Evolutionary conservation across 1,284 basidiomycete species (phyloP), one percentile per base, ranked within the genome.

Genomic region (Tausonia pullulans): DNA sequence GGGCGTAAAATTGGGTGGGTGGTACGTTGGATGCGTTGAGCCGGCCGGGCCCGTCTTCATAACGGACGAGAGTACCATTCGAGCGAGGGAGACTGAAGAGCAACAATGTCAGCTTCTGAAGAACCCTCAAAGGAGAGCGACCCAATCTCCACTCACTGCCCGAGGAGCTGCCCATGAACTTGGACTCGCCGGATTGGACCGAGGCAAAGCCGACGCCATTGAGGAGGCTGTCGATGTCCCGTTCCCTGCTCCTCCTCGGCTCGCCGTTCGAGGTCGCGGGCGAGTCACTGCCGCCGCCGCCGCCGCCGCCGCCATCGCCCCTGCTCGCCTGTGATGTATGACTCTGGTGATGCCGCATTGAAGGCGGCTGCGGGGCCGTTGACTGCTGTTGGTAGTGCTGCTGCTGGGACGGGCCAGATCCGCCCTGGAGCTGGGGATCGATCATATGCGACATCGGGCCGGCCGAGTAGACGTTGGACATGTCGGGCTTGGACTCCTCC

Each of bases 1-100:
- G 1, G 65, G 60, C 4, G 51, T 62, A 13, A 50, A 55, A 27
- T 49, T 9, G 5, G 63, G 45, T 4, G 63, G 63, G 16, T 57
- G 54, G 61, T 66, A 66, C 60, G 62, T 66, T 0, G 65, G 65
- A 50, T 66, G 65, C n/a, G 65, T 66, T 13, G 65, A 60, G 11
- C 65, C 65, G 39, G 65, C 65, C 4, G 65, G 65, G n/a, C 65
- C 65, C 0, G 65, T 66, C 50, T 66, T 66, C 65, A 66, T 66
- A 39, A 66, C 65, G 56, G 54, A 57, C 27, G 65, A 66, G 3
- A 66, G 61, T 2, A 66, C 65, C 65, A 66, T 66, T 40, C 65
- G 60, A 14, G 65, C 65, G 27, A 66, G 61, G 2, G 65, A 66
- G 53, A 66, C 65, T 66, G 52, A 4, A 41, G 16, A 13, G 14